Evolutionary conservation across 768 basidiomycete genomes (phyloP).

Genomic region (Agrocybe pediades): DNA sequence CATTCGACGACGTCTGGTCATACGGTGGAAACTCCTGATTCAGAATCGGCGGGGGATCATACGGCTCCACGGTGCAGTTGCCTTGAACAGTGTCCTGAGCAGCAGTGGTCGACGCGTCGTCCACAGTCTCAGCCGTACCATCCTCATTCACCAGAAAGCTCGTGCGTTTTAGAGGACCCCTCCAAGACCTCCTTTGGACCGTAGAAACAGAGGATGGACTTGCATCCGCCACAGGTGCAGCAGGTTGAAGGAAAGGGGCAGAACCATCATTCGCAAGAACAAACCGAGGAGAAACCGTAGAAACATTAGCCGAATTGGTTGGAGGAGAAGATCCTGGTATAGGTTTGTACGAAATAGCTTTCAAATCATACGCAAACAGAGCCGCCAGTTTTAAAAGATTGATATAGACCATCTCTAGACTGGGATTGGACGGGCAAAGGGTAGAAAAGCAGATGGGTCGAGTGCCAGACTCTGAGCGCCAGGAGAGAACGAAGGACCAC

Average conservation of each 20-base stretch:
- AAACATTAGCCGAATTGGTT: neutral
- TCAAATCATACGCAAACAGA: constrained; percentile 21
- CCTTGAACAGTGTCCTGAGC: neutral
- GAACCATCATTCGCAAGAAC: neutral
- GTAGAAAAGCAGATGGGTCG: too few relatives aligned
- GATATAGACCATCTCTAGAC: constrained; percentile 17
- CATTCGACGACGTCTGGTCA: constrained; percentile 46
- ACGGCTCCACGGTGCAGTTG: constrained; percentile 31
- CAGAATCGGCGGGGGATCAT: constrained; percentile 26
- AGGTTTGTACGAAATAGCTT: constrained; percentile 22
- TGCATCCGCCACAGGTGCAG: neutral
- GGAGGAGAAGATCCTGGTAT: constrained; percentile 2
- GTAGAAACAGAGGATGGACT: neutral
- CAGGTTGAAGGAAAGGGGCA: neutral
- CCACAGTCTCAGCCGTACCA: neutral
- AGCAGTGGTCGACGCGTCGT: neutral
- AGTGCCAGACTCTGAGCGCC: neutral
- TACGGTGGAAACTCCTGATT: constrained; percentile 47
- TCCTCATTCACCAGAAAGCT: neutral
- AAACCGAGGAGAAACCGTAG: neutral
- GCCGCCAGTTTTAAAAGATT: constrained; percentile 12
- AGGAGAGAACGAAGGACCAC: neutral
- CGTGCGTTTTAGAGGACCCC: neutral
- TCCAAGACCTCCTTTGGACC: neutral
- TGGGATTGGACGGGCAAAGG: neutral